Percentiles rank a stretch among this genome's conserved stretches.
These are phyloP conservation scores for Botrytis porri DNA, from an alignment of 2,329 filamentous ascomycete species.

Conservation along the genomic window DNA sequence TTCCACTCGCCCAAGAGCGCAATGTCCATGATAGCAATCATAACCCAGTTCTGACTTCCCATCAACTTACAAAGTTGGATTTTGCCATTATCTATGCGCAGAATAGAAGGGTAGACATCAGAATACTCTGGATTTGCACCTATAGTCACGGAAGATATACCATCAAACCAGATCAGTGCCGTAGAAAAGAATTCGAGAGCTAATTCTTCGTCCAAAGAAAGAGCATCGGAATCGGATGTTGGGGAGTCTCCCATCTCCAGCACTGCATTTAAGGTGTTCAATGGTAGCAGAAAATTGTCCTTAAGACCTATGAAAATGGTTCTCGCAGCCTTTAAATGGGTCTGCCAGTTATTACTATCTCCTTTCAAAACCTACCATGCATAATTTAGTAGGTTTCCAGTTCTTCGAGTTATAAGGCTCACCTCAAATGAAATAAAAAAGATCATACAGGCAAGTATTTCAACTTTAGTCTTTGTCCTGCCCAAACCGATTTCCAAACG, in stretches of 20 bases:
- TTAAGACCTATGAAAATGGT: neutral
- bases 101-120: neutral
- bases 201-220: neutral
- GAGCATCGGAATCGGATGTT: neutral
- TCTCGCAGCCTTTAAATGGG: neutral
- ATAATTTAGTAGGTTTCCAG: neutral
- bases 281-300: neutral
- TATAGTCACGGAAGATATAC: neutral
- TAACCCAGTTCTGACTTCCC: neutral
- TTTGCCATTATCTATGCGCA: neutral
- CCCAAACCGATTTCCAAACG: neutral
- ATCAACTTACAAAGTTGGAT: neutral
- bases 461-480: neutral
- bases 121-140: neutral
- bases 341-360: neutral
- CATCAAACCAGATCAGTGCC: neutral
- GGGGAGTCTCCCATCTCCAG: neutral
- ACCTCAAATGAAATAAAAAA: neutral
- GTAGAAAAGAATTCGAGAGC: neutral
- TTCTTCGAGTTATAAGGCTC: neutral
- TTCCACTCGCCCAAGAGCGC: neutral
- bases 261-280: neutral
- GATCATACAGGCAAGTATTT: neutral
- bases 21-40: neutral
- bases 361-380: neutral